Evolutionary conservation across 208 protist genomes (phyloP).

Genomic region (Leptomonas seymouri): DNA sequence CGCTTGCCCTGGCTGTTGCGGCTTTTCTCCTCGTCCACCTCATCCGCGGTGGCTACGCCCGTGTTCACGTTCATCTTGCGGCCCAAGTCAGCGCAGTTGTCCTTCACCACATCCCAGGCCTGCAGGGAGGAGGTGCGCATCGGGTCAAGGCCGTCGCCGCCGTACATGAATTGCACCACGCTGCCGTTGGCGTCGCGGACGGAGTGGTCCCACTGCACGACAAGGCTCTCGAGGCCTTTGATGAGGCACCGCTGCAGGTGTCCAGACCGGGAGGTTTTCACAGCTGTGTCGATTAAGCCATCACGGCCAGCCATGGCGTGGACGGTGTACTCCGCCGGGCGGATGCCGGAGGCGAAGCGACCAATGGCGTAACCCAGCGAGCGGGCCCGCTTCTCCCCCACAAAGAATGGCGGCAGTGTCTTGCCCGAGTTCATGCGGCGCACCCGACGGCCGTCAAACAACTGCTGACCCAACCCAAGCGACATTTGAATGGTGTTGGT

Average conservation of each 20-base stretch:
- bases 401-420: conserved; percentile 94
- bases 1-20: conserved; percentile 32
- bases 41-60: conserved; percentile 36
- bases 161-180: conserved; percentile 98
- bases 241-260: conserved; percentile 98
- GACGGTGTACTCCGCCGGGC: conserved; percentile 99
- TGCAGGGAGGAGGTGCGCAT: conserved; percentile 93
- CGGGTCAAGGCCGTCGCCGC: conserved; percentile 98
- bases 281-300: conserved; percentile 99
- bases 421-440: conserved; percentile 97
- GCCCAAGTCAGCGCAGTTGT: conserved; percentile 74
- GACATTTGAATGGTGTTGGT: conserved; percentile 99
- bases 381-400: conserved; percentile 68
- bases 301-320: conserved; percentile 99
- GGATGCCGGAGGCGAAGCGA: conserved; percentile 99
- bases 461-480: conserved; percentile 97
- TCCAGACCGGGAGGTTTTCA: conserved; percentile 99
- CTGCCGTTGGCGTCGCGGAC: conserved; percentile 95
- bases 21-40: conserved; percentile 21
- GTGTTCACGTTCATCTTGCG: conserved; percentile 63
- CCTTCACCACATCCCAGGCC: conserved; percentile 93
- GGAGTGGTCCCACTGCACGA: conserved; percentile 95
- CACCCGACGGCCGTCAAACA: conserved; percentile 98
- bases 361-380: conserved; percentile 93
- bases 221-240: conserved; percentile 96